Evolutionary conservation across 2,329 filamentous ascomycete species (phyloP).

Genomic region (Penicillium corylophilum): DNA sequence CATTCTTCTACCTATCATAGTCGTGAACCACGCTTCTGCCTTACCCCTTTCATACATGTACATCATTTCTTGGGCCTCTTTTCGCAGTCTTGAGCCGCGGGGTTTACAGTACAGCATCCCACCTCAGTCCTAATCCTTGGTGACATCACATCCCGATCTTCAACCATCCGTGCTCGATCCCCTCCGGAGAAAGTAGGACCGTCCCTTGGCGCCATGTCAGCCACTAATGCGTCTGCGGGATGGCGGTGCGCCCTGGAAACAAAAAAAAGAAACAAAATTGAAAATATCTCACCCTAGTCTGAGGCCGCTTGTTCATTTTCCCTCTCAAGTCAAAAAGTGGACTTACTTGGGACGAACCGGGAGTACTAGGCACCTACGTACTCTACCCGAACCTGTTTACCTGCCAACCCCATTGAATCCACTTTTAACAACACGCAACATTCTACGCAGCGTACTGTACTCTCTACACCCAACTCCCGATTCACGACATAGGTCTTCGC

Average conservation of each 20-base stretch:
- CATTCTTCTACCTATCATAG: not conserved
- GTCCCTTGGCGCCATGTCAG: constrained; percentile 5
- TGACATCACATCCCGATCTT: constrained; percentile 12
- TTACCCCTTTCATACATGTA: not conserved
- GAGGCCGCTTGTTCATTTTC: not conserved
- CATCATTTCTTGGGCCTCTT: not conserved
- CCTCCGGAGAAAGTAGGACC: constrained; percentile 1
- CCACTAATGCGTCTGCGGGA: constrained; percentile 17
- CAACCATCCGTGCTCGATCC: constrained; percentile 5
- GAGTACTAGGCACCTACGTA: constrained; percentile 1
- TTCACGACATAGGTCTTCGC: not conserved
- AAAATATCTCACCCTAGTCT: constrained; percentile 1
- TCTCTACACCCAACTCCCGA: not conserved
- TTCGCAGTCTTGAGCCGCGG: not conserved
- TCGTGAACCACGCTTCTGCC: not conserved
- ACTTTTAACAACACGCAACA: not conserved
- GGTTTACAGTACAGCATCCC: not conserved
- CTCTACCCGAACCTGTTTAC: not conserved
- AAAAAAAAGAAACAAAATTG: too few relatives aligned
- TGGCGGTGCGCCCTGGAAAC: constrained; percentile 1
- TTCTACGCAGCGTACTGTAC: too few relatives aligned
- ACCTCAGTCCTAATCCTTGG: not conserved
- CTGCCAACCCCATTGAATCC: not conserved
- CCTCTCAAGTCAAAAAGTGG: not conserved
- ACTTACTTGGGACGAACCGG: not conserved